Conservation (phyloP, 2,329 filamentous ascomycete genomes). For the Arthrobotrys iridis region DNA sequence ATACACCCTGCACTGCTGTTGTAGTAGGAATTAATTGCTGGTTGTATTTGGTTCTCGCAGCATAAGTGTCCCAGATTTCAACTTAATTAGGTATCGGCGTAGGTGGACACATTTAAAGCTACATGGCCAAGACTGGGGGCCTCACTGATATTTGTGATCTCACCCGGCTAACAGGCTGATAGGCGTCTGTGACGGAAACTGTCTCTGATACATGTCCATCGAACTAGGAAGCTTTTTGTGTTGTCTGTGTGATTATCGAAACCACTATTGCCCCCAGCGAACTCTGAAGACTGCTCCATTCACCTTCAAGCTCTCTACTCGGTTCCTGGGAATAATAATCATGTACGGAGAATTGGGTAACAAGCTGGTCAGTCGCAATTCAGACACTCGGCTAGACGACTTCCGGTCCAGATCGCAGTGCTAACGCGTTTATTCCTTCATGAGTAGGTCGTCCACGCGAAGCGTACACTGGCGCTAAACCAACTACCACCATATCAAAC, state of each 20-base stretch:
- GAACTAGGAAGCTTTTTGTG: conserved; percentile 1
- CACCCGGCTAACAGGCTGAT: too few relatives aligned
- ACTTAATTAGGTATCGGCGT: too few relatives aligned
- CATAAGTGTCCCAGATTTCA: too few relatives aligned
- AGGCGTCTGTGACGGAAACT: too few relatives aligned
- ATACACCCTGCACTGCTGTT: too few relatives aligned
- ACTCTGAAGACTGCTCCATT: not conserved
- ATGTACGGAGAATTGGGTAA: conserved; percentile 92
- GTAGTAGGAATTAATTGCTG: not conserved
- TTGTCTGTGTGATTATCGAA: not conserved
- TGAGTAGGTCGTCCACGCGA: conserved; percentile 87
- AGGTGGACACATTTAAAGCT: too few relatives aligned
- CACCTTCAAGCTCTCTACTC: not conserved
- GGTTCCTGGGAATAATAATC: not conserved
- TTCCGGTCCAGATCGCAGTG: not conserved
- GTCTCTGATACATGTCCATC: too few relatives aligned
- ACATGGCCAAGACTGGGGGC: too few relatives aligned
- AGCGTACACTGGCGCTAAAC: conserved; percentile 85
- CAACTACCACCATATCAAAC: conserved; percentile 92
- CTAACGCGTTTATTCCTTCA: not conserved
- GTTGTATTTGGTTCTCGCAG: too few relatives aligned
- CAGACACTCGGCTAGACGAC: not conserved
- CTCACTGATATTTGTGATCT: too few relatives aligned
- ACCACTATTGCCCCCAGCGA: not conserved
- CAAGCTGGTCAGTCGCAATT: conserved; percentile 72